Percentiles rank a stretch among this genome's conserved stretches.
phyloP scores from a whole-genome alignment of 1,284 basidiomycete genomes.

The Hymenochaete sp. region DNA sequence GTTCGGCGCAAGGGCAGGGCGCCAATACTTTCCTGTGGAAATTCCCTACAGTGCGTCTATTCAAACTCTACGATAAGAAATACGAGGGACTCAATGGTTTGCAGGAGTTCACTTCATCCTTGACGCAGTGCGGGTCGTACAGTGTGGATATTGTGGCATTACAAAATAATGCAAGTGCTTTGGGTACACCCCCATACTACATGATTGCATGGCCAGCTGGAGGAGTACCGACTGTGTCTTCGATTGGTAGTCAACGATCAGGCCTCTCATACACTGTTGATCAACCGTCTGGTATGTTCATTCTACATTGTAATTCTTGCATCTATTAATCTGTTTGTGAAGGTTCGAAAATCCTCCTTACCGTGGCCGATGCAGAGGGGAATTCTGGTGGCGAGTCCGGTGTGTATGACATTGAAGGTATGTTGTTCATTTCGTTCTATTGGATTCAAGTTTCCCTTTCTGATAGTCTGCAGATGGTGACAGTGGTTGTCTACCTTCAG shows the following conservation, averaged over 20 bases:
- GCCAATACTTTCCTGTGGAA: background rate
- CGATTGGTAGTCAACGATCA: slow-evolving; percentile 32
- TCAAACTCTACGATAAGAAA: background rate
- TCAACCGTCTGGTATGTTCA: slow-evolving; percentile 33
- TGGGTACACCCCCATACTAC: slow-evolving; percentile 39
- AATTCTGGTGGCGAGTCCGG: slow-evolving; percentile 34
- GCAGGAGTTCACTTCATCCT: slow-evolving; percentile 8
- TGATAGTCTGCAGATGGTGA: slow-evolving; percentile 6
- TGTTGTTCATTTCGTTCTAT: slow-evolving; percentile 15
- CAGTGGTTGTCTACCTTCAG: slow-evolving; percentile 8
- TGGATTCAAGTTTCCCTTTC: background rate
- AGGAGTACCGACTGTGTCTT: slow-evolving; percentile 33
- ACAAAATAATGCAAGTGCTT: slow-evolving; percentile 1
- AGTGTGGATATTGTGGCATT: background rate
- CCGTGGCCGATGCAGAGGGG: slow-evolving; percentile 37
- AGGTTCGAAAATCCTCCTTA: slow-evolving; percentile 37
- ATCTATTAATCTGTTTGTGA: slow-evolving; percentile 4
- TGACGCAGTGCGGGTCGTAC: slow-evolving; percentile 9
- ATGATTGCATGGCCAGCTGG: slow-evolving; percentile 38
- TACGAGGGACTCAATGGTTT: background rate
- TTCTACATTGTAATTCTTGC: background rate
- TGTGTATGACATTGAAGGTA: slow-evolving; percentile 31
- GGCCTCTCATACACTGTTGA: slow-evolving; percentile 37
- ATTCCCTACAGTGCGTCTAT: background rate
- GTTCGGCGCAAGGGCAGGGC: no score